Evolutionary conservation across 192 early-diverging fungal species (phyloP).

Genomic region (Kappamyces sp.): DNA sequence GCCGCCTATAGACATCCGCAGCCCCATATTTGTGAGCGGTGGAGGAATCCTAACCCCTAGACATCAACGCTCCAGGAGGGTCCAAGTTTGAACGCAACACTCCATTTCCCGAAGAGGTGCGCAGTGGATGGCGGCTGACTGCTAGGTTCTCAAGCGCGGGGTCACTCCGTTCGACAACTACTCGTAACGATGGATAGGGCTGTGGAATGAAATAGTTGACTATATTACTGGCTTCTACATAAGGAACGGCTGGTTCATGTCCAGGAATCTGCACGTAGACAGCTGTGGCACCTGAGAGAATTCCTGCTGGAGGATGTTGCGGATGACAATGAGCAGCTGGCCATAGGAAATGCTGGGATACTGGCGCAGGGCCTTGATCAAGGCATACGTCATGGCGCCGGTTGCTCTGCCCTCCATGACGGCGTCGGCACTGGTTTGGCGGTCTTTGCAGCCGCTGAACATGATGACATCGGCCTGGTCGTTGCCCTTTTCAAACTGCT

Average conservation of each 20-base stretch:
- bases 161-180: slow-evolving; percentile 37
- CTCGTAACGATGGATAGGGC: slow-evolving; percentile 11
- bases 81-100: slow-evolving; percentile 80
- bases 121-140: neutral
- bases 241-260: slow-evolving; percentile 34
- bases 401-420: slow-evolving; percentile 22
- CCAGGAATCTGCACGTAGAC: slow-evolving; percentile 19
- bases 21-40: slow-evolving; percentile 72
- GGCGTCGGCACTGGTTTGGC: slow-evolving; percentile 59
- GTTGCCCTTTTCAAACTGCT: slow-evolving; percentile 10
- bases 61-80: slow-evolving; percentile 61
- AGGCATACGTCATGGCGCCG: slow-evolving; percentile 43
- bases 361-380: slow-evolving; percentile 21
- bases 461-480: slow-evolving; percentile 60
- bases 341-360: slow-evolving; percentile 23
- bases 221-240: slow-evolving; percentile 20
- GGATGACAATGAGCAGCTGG: slow-evolving; percentile 26
- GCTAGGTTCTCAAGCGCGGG: slow-evolving; percentile 27
- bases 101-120: slow-evolving; percentile 60
- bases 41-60: slow-evolving; percentile 30
- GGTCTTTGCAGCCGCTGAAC: slow-evolving; percentile 64
- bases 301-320: slow-evolving; percentile 19
- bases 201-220: slow-evolving; percentile 3
- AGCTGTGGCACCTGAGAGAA: slow-evolving; percentile 34
- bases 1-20: slow-evolving; percentile 68